These are phyloP conservation scores for Simplicillium sp. DNA, from an alignment of 2,329 filamentous ascomycete genomes.

Conservation along the genomic window DNA sequence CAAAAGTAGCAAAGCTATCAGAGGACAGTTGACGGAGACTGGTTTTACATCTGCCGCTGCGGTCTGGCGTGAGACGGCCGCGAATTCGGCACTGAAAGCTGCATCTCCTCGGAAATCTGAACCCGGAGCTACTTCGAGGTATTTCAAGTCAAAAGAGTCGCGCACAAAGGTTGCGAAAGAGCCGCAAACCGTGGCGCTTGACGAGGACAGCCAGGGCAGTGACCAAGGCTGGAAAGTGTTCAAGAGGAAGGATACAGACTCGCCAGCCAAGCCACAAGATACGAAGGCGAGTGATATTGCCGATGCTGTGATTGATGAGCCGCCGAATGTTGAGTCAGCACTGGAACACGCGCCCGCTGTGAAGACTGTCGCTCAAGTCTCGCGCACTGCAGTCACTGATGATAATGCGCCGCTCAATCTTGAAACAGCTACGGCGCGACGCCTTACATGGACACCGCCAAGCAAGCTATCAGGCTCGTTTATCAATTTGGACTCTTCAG, in stretches of 20 bases:
- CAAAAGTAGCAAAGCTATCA: neutral
- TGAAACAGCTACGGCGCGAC: constrained; percentile 43
- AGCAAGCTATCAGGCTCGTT: constrained; percentile 23
- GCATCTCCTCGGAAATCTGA: neutral
- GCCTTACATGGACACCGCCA: constrained; percentile 60
- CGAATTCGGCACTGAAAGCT: neutral
- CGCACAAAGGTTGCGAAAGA: too few relatives aligned
- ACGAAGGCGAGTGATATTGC: constrained; percentile 13
- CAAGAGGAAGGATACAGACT: too few relatives aligned
- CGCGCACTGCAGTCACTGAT: too few relatives aligned
- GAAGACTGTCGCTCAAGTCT: too few relatives aligned
- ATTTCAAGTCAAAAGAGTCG: too few relatives aligned
- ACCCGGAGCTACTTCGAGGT: too few relatives aligned
- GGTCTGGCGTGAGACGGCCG: neutral
- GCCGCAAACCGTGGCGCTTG: constrained; percentile 1
- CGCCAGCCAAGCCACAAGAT: constrained; percentile 9
- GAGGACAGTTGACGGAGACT: too few relatives aligned
- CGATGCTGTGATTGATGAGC: constrained; percentile 5
- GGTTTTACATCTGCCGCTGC: neutral
- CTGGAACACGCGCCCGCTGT: too few relatives aligned
- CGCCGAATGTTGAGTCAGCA: too few relatives aligned
- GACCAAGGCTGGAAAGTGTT: constrained; percentile 17
- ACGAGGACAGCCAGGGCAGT: constrained; percentile 22
- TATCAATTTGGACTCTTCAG: constrained; percentile 21
- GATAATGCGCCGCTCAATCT: constrained; percentile 23